Percentiles rank a stretch among this genome's conserved stretches.
These are phyloP conservation scores for Nymphaea thermarum DNA, from an alignment of 164 flowering plant genomes.

Conservation along the genomic window DNA sequence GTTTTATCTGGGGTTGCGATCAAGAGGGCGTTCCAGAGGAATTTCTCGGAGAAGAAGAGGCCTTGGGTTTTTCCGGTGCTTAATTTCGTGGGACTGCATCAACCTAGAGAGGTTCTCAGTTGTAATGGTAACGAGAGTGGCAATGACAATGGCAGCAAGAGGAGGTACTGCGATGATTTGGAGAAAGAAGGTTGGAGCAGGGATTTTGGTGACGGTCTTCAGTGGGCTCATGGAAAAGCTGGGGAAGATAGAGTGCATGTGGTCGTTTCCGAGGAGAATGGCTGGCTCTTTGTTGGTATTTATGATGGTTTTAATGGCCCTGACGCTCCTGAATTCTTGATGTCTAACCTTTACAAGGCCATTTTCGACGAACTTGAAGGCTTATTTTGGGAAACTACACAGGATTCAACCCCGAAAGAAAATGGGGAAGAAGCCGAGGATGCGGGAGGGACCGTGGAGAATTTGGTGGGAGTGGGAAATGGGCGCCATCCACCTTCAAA, in stretches of 20 bases:
- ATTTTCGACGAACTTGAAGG: constrained; percentile 78
- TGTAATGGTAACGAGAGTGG: not conserved
- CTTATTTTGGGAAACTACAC: constrained; percentile 67
- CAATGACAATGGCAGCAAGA: not conserved
- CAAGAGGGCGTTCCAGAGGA: constrained; percentile 43
- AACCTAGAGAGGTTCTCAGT: not conserved
- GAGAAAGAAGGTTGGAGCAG: constrained; percentile 15
- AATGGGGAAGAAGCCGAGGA: not conserved
- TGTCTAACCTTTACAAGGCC: constrained; percentile 84
- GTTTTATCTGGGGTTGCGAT: constrained; percentile 41
- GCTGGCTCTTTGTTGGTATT: constrained; percentile 96
- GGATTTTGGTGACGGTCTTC: constrained; percentile 27
- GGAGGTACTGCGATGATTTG: not conserved
- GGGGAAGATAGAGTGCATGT: constrained; percentile 99
- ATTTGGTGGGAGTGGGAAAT: not conserved
- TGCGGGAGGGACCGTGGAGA: not conserved
- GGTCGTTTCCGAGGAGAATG: constrained; percentile 91
- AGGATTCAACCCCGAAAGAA: constrained; percentile 3
- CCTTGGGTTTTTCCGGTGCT: constrained; percentile 87
- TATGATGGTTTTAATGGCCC: constrained; percentile 99
- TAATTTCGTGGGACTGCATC: constrained; percentile 32
- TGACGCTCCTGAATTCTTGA: constrained; percentile 94
- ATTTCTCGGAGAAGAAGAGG: constrained; percentile 58
- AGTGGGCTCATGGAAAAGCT: constrained; percentile 98
- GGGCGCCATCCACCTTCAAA: not conserved